phyloP scores from a whole-genome alignment of 257 asterid genomes.

The Datura wrightii region DNA sequence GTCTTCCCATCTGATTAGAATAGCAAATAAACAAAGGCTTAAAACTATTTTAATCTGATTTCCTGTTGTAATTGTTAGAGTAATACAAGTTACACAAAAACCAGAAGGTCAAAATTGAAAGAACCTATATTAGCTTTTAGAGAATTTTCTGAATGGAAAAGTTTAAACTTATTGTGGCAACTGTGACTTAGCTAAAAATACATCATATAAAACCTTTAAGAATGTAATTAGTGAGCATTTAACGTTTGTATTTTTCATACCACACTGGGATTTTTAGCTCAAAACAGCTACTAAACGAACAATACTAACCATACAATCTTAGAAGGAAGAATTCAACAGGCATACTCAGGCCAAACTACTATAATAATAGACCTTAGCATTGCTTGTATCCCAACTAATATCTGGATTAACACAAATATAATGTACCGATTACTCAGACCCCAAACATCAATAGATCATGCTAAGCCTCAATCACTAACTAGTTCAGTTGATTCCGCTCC shows the following conservation, averaged over 20 bases:
- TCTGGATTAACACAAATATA: not conserved
- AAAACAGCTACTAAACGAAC: not conserved
- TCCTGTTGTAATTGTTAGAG: not conserved
- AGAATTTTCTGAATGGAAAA: not conserved
- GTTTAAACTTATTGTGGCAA: not conserved
- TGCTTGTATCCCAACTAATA: not conserved
- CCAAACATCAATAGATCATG: not conserved
- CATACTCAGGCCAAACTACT: too few relatives aligned
- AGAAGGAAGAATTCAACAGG: not conserved
- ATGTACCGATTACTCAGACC: not conserved
- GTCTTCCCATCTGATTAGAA: constrained; percentile 73
- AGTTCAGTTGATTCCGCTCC: not conserved
- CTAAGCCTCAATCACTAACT: not conserved
- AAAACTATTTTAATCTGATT: not conserved
- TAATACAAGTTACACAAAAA: not conserved
- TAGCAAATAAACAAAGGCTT: not conserved
- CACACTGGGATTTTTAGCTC: not conserved
- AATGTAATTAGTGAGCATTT: not conserved
- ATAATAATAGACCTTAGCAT: not conserved
- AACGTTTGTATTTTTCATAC: not conserved
- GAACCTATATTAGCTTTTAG: not conserved
- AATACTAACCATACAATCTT: not conserved
- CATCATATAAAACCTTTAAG: not conserved
- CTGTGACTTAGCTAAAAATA: not conserved
- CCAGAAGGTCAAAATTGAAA: not conserved